A percentile compares a stretch with the other conserved stretches of the same genome.
phyloP scores from a whole-genome alignment of 495 filamentous ascomycete genomes.

The Xanthoparmelia taractica region DNA sequence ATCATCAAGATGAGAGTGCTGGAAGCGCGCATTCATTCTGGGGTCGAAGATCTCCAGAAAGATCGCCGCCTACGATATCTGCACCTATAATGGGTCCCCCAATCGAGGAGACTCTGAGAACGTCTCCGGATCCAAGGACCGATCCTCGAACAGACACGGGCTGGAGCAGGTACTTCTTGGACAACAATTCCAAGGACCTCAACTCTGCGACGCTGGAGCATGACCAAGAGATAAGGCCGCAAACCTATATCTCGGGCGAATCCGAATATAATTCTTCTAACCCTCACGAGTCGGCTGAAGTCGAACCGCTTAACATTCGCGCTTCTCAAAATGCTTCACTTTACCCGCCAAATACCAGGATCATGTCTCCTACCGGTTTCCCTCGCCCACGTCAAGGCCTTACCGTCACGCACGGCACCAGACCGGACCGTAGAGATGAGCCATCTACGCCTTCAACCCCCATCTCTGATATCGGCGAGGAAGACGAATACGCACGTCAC shows the following conservation, averaged over 20 bases:
- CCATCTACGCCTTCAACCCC: conserved; percentile 23
- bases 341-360: conserved; percentile 14
- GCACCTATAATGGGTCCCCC: conserved; percentile 23
- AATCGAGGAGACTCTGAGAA: conserved; percentile 2
- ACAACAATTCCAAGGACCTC: conserved; percentile 42
- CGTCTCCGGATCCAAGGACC: conserved; percentile 29
- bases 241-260: conserved; percentile 29
- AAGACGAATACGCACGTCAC: conserved; percentile 20
- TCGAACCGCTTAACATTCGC: conserved; percentile 25
- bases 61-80: conserved; percentile 25
- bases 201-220: conserved; percentile 24
- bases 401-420: conserved; percentile 18
- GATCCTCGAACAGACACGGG: conserved; percentile 49
- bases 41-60: conserved; percentile 21
- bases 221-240: conserved; percentile 22
- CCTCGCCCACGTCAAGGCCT: conserved; percentile 22
- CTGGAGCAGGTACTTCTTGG: conserved; percentile 55
- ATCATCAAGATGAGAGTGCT: conserved; percentile 21
- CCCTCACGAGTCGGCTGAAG: conserved; percentile 27
- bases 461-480: conserved; percentile 27
- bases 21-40: conserved; percentile 27
- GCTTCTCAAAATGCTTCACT: conserved; percentile 19
- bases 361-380: conserved; percentile 15
- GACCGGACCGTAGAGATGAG: conserved; percentile 15
- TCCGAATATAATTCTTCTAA: conserved; percentile 24